These are phyloP conservation scores for Diaporthe velutina DNA, from an alignment of 2,329 filamentous ascomycete genomes.

Conservation along the genomic window DNA sequence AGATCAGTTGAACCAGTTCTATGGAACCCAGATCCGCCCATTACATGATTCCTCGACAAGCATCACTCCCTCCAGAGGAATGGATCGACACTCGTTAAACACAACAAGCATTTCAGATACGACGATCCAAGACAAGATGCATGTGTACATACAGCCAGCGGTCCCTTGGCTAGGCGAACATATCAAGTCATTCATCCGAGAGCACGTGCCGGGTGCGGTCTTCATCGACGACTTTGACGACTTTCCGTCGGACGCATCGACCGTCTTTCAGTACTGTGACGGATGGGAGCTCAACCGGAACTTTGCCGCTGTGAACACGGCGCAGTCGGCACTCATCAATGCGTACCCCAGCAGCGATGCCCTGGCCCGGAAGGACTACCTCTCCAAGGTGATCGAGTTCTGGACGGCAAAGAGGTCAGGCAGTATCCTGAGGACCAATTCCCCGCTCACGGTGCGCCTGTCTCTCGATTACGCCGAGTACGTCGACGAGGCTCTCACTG, in stretches of 20 bases:
- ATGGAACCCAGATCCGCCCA: slow-evolving; percentile 10
- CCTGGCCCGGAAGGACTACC: slow-evolving; percentile 53
- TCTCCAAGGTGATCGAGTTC: slow-evolving; percentile 51
- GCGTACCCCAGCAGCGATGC: slow-evolving; percentile 56
- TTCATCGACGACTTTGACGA: slow-evolving; percentile 47
- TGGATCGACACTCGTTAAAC: slow-evolving; percentile 15
- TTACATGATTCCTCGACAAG: slow-evolving; percentile 22
- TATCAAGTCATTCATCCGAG: slow-evolving; percentile 47
- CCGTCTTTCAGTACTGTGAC: slow-evolving; percentile 50
- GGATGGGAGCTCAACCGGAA: slow-evolving; percentile 52
- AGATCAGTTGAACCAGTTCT: not conserved
- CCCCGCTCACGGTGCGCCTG: slow-evolving; percentile 50
- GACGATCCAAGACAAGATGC: slow-evolving; percentile 40
- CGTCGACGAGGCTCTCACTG: slow-evolving; percentile 52
- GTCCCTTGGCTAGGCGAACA: slow-evolving; percentile 50
- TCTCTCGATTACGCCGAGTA: slow-evolving; percentile 55
- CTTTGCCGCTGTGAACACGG: slow-evolving; percentile 50
- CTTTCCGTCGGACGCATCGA: slow-evolving; percentile 44
- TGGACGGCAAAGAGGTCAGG: slow-evolving; percentile 53
- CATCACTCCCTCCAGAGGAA: slow-evolving; percentile 27
- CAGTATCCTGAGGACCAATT: slow-evolving; percentile 48
- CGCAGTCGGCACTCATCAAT: slow-evolving; percentile 50
- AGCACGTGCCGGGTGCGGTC: slow-evolving; percentile 46
- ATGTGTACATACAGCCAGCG: slow-evolving; percentile 45
- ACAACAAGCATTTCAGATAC: not conserved